Percentiles rank a stretch among this genome's conserved stretches.
Conservation (phyloP, 257 asterid genomes). For the Capsicum chinense region DNA sequence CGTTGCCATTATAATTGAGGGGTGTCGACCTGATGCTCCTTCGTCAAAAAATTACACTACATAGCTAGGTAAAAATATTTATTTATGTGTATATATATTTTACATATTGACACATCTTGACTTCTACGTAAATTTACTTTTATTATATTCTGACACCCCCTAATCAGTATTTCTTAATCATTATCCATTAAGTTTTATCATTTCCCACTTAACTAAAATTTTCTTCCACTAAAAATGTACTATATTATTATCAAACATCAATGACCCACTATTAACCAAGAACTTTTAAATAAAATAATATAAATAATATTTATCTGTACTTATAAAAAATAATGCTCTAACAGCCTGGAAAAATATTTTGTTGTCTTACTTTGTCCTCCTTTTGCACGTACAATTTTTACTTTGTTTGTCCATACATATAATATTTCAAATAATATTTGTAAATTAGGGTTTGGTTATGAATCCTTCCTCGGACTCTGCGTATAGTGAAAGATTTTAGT, state of each 20-base stretch:
- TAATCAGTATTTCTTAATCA: no score
- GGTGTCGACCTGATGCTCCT: no score
- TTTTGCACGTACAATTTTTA: not conserved
- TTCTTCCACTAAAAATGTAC: not conserved
- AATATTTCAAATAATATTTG: not conserved
- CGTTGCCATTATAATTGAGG: no score
- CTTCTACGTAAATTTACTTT: no score
- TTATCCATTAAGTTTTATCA: not conserved
- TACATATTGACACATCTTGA: no score
- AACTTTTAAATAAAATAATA: not conserved
- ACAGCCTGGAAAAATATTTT: slow-evolving; percentile 20
- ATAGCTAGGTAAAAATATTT: no score
- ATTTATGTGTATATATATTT: no score
- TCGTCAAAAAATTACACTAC: no score
- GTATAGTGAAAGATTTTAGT: no score
- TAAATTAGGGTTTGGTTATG: not conserved
- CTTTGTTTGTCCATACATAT: not conserved
- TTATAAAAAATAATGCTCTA: not conserved
- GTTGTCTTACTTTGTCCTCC: not conserved
- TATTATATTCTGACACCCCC: no score
- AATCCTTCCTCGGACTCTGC: no score
- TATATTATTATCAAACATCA: not conserved
- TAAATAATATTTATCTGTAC: not conserved
- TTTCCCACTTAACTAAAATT: not conserved
- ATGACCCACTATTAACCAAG: not conserved